Percentiles rank a stretch among this genome's conserved stretches.
Evolutionary conservation across 768 basidiomycete species (phyloP).

Genomic region (Psilocybe sp.): DNA sequence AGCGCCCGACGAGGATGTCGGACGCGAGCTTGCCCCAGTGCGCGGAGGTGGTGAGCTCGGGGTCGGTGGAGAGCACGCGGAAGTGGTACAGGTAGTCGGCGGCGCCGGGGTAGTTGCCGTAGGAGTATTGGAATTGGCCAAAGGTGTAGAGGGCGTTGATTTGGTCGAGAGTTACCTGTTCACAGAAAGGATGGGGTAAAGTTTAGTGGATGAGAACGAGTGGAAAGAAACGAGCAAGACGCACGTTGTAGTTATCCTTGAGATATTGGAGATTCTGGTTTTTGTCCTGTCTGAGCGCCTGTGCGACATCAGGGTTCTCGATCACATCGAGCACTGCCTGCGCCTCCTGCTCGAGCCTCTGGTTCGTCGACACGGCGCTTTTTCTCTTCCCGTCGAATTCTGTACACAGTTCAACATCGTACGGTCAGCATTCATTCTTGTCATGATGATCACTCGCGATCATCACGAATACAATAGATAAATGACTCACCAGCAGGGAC

Average conservation of each 20-base stretch:
- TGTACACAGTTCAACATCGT: slow-evolving; percentile 23
- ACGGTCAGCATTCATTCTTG: not conserved
- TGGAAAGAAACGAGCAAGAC: slow-evolving; percentile 19
- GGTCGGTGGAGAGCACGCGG: slow-evolving; percentile 92
- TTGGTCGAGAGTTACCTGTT: slow-evolving; percentile 89
- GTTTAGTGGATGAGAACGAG: not conserved
- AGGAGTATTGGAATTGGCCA: slow-evolving; percentile 98
- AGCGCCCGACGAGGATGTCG: slow-evolving; percentile 91
- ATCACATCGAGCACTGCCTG: slow-evolving; percentile 94
- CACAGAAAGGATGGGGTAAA: not conserved
- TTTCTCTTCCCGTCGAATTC: slow-evolving; percentile 85
- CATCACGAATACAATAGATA: not conserved
- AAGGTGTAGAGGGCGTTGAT: slow-evolving; percentile 96
- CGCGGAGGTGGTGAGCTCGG: slow-evolving; percentile 90
- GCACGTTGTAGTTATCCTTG: slow-evolving; percentile 87
- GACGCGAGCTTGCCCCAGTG: slow-evolving; percentile 99
- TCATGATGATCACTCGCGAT: not conserved
- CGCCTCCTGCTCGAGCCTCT: slow-evolving; percentile 84
- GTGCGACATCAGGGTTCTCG: slow-evolving; percentile 94
- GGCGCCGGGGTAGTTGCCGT: slow-evolving; percentile 94
- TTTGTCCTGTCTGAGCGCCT: slow-evolving; percentile 92
- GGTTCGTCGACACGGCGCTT: slow-evolving; percentile 79
- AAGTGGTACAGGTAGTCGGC: slow-evolving; percentile 99
- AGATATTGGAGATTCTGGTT: slow-evolving; percentile 94
- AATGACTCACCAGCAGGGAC: slow-evolving; percentile 59